Evolutionary conservation across 73 alveolate genomes (phyloP).

Genomic region (Paramecium tetraurelia): DNA sequence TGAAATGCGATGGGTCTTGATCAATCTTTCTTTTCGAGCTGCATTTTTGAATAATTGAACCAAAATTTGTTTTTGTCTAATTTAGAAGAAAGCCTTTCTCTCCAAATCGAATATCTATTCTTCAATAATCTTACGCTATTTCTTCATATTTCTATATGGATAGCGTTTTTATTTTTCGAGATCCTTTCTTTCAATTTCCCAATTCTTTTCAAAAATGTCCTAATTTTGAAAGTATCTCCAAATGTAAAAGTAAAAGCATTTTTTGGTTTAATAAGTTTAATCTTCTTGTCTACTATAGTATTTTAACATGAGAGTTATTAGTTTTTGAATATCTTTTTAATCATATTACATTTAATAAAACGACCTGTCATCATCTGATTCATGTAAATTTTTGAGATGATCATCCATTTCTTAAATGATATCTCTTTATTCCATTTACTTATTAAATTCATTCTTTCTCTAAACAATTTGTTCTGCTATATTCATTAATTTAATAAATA

Average conservation of each 20-base stretch:
- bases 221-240: neutral
- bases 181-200: neutral
- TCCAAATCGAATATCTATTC: neutral
- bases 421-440: neutral
- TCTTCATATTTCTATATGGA: conserved; percentile 1
- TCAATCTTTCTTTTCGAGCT: conserved; percentile 10
- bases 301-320: neutral
- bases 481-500: neutral
- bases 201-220: neutral
- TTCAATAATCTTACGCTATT: neutral
- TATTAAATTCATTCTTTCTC: neutral
- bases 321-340: neutral
- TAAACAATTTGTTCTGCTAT: neutral
- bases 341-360: neutral
- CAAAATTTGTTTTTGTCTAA: neutral
- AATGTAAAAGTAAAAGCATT: neutral
- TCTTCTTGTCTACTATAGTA: neutral
- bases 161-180: neutral
- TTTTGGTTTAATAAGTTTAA: neutral
- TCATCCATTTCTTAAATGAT: conserved; percentile 45
- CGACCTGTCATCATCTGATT: neutral
- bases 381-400: neutral
- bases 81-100: neutral
- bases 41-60: conserved; percentile 10
- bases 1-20: conserved; percentile 15